A percentile compares a stretch with the other conserved stretches of the same genome.
These are phyloP conservation scores for Botryobasidium botryosum DNA, from an alignment of 768 basidiomycete species.

Conservation along the genomic window DNA sequence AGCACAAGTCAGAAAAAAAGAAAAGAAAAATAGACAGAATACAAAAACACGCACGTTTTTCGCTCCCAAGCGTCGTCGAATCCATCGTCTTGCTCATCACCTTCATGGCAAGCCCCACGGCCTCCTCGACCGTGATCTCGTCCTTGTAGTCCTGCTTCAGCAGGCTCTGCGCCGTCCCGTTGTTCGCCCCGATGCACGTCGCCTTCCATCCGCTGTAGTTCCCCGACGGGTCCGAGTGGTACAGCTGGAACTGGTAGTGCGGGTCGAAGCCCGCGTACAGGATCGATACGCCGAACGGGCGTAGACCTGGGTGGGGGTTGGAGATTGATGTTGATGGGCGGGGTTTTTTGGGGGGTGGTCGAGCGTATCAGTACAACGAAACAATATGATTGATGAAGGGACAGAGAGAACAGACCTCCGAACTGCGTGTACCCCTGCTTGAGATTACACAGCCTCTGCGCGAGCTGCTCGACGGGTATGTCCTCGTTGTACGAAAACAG, in stretches of 20 bases:
- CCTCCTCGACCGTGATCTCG: slow-evolving; percentile 78
- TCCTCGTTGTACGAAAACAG: slow-evolving; percentile 87
- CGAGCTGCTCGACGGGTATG: slow-evolving; percentile 91
- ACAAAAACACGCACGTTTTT: slow-evolving; percentile 65
- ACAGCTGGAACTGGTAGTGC: slow-evolving; percentile 91
- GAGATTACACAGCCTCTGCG: slow-evolving; percentile 86
- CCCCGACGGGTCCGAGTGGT: slow-evolving; percentile 95
- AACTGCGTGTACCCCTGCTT: slow-evolving; percentile 98
- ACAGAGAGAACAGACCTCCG: slow-evolving; percentile 42
- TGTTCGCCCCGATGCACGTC: slow-evolving; percentile 97
- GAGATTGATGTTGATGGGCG: neutral
- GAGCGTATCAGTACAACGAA: too few relatives aligned
- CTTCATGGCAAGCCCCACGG: slow-evolving; percentile 76
- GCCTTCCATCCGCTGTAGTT: slow-evolving; percentile 99
- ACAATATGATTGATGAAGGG: neutral
- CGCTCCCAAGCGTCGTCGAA: slow-evolving; percentile 86
- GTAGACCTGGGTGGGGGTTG: slow-evolving; percentile 47
- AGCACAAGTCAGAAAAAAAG: neutral
- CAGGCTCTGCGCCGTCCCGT: slow-evolving; percentile 84
- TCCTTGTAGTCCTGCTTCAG: slow-evolving; percentile 99
- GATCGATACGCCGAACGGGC: slow-evolving; percentile 94
- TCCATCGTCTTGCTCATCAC: slow-evolving; percentile 99
- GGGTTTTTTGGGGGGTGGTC: slow-evolving; percentile 1
- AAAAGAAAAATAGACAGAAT: slow-evolving; percentile 3
- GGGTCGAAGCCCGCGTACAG: slow-evolving; percentile 95